Base-by-base conservation (phyloP, 2,329 filamentous ascomycete genomes). In the Ploettnerulaceae sp. region DNA sequence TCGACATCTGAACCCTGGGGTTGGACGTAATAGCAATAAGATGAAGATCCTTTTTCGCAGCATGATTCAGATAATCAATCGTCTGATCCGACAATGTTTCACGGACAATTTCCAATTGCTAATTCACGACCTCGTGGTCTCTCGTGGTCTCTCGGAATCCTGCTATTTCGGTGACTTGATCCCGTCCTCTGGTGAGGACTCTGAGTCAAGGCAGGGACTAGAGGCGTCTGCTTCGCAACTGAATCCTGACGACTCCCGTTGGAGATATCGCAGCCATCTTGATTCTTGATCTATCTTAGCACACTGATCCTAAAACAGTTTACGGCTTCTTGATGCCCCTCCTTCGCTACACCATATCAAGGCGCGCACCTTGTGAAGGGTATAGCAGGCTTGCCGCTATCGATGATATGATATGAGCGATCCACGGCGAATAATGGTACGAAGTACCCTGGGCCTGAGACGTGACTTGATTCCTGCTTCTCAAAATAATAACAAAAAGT, bases 211-310 rank as follows among this genome's bases (percentile, higher is more conserved):
- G 4, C 9, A 32, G 5, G 3, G 29, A 32, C n/a, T 17, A 17
- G 11, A 35, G 33, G 22, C 15, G 40, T 34, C 29, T 43, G 20
- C 15, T 29, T 35, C 31, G 12, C 31, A 18, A 18, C 14, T 44
- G 40, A 43, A 35, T 43, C 40, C 39, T 43, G 39, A 34, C 39
- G 39, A 43, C 28, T 43, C 31, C 39, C 28, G 22, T 41, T 41
- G 15, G 17, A 31, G 25, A 20, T 22, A 5, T 14, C n/a, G 20
- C 31, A 18, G 20, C 2, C 12, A 7, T 14, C 31, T 9, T 18
- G 20, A 34, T n/a, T n/a, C n/a, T n/a, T n/a, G n/a, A n/a, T n/a
- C n/a, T n/a, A n/a, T n/a, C n/a, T n/a, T n/a, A n/a, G 31, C 31
- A 18, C 31, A 34, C 31, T 5, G 31, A 15, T 34, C 31, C 31